phyloP scores from a whole-genome alignment of 805 yeast genomes.

The Candida ascalaphidarum region DNA sequence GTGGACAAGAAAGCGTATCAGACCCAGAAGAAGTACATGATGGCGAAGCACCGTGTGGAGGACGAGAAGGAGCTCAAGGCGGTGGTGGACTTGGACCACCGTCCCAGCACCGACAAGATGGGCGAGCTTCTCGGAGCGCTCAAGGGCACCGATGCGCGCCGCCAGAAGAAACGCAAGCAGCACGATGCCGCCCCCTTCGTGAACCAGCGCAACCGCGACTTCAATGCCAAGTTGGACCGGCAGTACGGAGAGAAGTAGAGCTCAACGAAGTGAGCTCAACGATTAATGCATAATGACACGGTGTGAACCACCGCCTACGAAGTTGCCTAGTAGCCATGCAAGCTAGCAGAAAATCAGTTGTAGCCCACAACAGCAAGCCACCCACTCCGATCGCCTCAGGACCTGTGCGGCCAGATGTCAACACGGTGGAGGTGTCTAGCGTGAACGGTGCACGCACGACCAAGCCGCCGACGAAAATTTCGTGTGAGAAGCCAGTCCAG shows the following conservation, averaged over 20 bases:
- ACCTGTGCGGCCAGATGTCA: no score
- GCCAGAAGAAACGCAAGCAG: slow-evolving; percentile 27
- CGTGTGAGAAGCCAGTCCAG: no score
- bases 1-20: neutral
- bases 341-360: no score
- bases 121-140: slow-evolving; percentile 22
- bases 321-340: no score
- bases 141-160: slow-evolving; percentile 26
- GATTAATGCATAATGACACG: slow-evolving; percentile 2
- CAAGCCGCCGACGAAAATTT: no score
- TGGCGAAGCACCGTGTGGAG: slow-evolving; percentile 13
- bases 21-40: no score
- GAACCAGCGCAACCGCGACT: slow-evolving; percentile 66
- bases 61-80: slow-evolving; percentile 7
- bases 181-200: slow-evolving; percentile 38
- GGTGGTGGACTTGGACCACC: slow-evolving; percentile 15
- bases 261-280: neutral
- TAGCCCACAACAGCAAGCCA: no score
- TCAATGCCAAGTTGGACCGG: slow-evolving; percentile 59
- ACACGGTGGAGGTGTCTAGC: no score
- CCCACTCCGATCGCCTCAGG: no score
- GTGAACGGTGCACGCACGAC: no score
- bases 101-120: slow-evolving; percentile 22
- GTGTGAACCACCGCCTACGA: no score
- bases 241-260: slow-evolving; percentile 30